Conservation (phyloP, 371 early-diverging fungal genomes). For the Mortierella sp. region DNA sequence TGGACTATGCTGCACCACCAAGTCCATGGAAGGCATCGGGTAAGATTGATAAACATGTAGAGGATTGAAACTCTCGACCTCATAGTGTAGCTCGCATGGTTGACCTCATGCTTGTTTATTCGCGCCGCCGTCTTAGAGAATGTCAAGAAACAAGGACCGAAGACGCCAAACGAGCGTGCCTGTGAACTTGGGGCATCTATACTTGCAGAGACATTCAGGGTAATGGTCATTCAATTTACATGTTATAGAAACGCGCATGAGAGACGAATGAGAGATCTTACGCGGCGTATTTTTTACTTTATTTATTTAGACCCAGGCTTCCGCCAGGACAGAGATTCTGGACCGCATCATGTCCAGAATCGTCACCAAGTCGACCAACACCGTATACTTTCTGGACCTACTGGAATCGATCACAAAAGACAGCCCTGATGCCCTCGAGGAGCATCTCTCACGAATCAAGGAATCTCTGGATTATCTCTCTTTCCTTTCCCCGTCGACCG, state of each 20-base stretch:
- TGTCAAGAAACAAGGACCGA: slow-evolving; percentile 26
- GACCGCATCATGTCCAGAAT: slow-evolving; percentile 74
- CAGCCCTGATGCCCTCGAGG: slow-evolving; percentile 51
- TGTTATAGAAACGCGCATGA: neutral
- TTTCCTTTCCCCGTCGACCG: slow-evolving; percentile 64
- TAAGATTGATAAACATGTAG: neutral
- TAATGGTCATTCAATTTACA: slow-evolving; percentile 7
- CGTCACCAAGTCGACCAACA: slow-evolving; percentile 67
- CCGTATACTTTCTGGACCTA: slow-evolving; percentile 63
- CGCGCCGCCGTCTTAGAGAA: neutral
- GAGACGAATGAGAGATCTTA: neutral
- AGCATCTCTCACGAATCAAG: slow-evolving; percentile 61
- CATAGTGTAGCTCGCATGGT: neutral
- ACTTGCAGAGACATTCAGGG: slow-evolving; percentile 65
- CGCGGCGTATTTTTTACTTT: neutral
- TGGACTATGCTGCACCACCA: slow-evolving; percentile 63
- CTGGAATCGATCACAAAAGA: slow-evolving; percentile 63
- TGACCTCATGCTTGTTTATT: neutral
- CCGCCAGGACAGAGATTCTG: slow-evolving; percentile 71
- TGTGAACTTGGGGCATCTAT: slow-evolving; percentile 63
- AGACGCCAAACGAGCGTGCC: slow-evolving; percentile 46
- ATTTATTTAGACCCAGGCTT: slow-evolving; percentile 62
- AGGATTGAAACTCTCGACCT: no score
- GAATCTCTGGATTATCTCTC: slow-evolving; percentile 73
- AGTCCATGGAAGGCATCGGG: slow-evolving; percentile 45